phyloP scores from a whole-genome alignment of 2,329 filamentous ascomycete genomes.

The Capronia americana region DNA sequence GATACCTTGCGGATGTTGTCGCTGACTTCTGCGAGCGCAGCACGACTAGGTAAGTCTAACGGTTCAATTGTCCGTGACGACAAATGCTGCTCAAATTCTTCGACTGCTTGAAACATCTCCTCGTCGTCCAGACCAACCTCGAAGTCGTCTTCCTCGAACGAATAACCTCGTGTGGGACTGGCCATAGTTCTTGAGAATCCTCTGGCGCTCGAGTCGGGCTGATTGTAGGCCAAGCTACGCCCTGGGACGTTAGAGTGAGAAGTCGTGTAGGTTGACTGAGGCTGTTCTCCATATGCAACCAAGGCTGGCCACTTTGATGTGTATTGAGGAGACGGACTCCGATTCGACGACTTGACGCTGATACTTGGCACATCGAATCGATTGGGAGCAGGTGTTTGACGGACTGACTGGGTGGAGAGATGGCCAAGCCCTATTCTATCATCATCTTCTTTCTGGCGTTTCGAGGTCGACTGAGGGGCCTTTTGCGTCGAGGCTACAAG shows the following conservation, averaged over 20 bases:
- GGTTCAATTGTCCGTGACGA: neutral
- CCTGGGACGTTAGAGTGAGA: slow-evolving; percentile 2
- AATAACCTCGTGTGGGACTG: slow-evolving; percentile 42
- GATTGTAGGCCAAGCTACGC: slow-evolving; percentile 32
- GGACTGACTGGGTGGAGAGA: slow-evolving; percentile 24
- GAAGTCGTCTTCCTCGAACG: slow-evolving; percentile 47
- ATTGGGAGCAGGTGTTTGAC: slow-evolving; percentile 11
- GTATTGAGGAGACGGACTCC: slow-evolving; percentile 8
- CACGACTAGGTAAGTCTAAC: slow-evolving; percentile 12
- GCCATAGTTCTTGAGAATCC: slow-evolving; percentile 51
- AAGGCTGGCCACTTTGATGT: slow-evolving; percentile 1
- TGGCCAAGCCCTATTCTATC: slow-evolving; percentile 13
- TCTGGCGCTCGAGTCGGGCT: slow-evolving; percentile 26
- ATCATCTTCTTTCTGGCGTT: neutral
- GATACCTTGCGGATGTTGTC: slow-evolving; percentile 44
- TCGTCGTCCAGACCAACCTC: slow-evolving; percentile 51
- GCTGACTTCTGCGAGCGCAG: slow-evolving; percentile 35
- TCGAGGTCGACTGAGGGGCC: slow-evolving; percentile 8
- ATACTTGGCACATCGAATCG: slow-evolving; percentile 18
- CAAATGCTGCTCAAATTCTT: slow-evolving; percentile 45
- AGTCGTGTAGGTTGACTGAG: slow-evolving; percentile 1
- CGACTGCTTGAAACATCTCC: slow-evolving; percentile 53
- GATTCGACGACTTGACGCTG: slow-evolving; percentile 5
- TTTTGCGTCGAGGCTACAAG: slow-evolving; percentile 40
- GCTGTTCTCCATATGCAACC: neutral